These are phyloP conservation scores for Skeletonema menzelii DNA, from an alignment of 108 stramenopile genomes.

Conservation along the genomic window DNA sequence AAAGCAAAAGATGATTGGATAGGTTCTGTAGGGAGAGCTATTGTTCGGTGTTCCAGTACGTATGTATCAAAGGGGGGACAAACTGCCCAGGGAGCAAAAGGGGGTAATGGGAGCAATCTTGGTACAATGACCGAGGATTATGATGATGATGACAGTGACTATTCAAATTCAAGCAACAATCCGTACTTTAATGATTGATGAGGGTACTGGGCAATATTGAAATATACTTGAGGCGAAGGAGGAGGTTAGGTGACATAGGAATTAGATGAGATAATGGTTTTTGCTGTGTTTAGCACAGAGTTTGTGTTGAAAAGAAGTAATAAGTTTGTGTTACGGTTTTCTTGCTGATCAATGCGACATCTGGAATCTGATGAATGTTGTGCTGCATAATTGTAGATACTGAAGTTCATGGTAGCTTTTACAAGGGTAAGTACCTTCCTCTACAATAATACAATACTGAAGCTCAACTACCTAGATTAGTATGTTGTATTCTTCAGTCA, in stretches of 20 bases:
- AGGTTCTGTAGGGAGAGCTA: conserved; percentile 97
- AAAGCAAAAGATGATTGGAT: conserved; percentile 99
- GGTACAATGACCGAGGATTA: conserved; percentile 43
- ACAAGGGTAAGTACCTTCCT: too few species aligned
- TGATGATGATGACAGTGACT: conserved; percentile 77
- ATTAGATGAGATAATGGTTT: background rate
- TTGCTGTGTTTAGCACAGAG: too few species aligned
- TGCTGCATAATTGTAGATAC: too few species aligned
- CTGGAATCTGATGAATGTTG: too few species aligned
- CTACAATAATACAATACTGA: too few species aligned
- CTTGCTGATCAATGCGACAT: too few species aligned
- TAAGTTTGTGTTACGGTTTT: too few species aligned
- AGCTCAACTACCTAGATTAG: too few species aligned
- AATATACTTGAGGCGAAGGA: background rate
- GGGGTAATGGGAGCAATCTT: conserved; percentile 2
- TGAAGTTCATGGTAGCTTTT: too few species aligned
- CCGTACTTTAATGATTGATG: conserved; percentile 85
- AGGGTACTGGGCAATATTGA: background rate
- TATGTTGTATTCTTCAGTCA: too few species aligned
- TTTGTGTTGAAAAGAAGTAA: too few species aligned
- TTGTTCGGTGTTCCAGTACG: conserved; percentile 91
- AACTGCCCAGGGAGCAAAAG: conserved; percentile 17
- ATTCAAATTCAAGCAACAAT: conserved; percentile 75
- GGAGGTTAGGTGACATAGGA: background rate
- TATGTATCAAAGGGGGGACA: conserved; percentile 49